A percentile compares a stretch with the other conserved stretches of the same genome.
These are phyloP conservation scores for Cercophora scortea DNA, from an alignment of 495 filamentous ascomycete species.

Conservation along the genomic window DNA sequence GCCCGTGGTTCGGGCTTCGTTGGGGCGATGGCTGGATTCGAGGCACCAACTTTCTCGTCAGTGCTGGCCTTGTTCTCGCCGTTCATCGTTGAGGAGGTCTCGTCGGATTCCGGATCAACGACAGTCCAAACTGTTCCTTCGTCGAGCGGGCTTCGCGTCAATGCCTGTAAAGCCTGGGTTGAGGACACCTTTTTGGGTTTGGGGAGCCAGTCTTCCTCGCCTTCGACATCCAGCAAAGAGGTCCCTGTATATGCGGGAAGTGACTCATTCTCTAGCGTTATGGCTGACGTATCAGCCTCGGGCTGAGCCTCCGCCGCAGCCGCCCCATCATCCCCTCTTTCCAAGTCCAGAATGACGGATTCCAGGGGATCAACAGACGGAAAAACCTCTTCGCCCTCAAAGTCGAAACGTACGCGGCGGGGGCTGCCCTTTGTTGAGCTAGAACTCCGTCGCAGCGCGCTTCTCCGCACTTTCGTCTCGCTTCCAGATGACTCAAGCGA, in stretches of 20 bases:
- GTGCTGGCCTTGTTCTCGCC: slow-evolving; percentile 2
- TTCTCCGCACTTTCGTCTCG: slow-evolving; percentile 31
- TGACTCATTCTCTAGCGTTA: slow-evolving; percentile 13
- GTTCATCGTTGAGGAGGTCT: slow-evolving; percentile 22
- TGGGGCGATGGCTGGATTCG: not conserved
- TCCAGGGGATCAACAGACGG: slow-evolving; percentile 38
- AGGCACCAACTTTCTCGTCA: not conserved
- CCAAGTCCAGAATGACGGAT: not conserved
- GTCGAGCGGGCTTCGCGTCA: slow-evolving; percentile 35
- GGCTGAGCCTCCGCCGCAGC: slow-evolving; percentile 12
- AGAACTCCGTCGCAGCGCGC: slow-evolving; percentile 43
- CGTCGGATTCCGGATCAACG: slow-evolving; percentile 29
- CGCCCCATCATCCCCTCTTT: not conserved
- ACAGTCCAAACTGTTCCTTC: slow-evolving; percentile 32
- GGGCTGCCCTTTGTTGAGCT: slow-evolving; percentile 40
- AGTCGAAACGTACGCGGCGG: slow-evolving; percentile 46
- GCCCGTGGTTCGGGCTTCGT: slow-evolving; percentile 1
- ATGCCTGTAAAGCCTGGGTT: slow-evolving; percentile 35
- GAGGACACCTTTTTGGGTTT: slow-evolving; percentile 38
- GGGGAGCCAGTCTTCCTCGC: slow-evolving; percentile 33
- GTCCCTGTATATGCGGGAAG: slow-evolving; percentile 13
- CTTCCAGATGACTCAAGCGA: slow-evolving; percentile 37
- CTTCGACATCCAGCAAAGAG: slow-evolving; percentile 24
- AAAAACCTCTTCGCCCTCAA: slow-evolving; percentile 44
- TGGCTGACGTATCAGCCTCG: slow-evolving; percentile 12